These are phyloP conservation scores for Corchorus olitorius DNA, from an alignment of 345 rosid genomes.

Conservation along the genomic window DNA sequence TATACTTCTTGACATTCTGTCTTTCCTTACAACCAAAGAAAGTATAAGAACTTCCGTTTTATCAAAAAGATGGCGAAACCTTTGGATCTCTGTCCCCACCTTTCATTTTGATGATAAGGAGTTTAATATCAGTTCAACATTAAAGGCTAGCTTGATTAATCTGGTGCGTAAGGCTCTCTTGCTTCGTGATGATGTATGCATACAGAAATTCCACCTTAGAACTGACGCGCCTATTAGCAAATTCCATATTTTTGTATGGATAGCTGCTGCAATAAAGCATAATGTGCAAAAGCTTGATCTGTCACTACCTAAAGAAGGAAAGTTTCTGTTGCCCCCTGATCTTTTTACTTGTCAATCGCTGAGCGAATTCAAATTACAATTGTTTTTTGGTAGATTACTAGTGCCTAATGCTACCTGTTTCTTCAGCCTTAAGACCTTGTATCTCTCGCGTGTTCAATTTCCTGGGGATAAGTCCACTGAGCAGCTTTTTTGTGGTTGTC, in stretches of 20 bases:
- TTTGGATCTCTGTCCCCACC: not conserved
- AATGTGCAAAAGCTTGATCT: not conserved
- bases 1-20: not conserved
- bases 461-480: not conserved
- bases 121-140: no score
- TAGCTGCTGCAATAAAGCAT: not conserved
- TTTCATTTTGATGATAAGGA: not conserved
- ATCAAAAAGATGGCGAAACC: not conserved
- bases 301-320: not conserved
- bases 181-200: not conserved
- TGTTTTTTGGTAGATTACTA: not conserved
- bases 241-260: not conserved
- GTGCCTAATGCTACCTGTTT: not conserved
- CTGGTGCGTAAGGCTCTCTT: not conserved
- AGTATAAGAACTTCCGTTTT: not conserved
- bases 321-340: not conserved
- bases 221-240: not conserved
- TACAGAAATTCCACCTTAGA: not conserved
- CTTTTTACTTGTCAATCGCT: not conserved
- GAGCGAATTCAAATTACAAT: not conserved
- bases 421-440: not conserved
- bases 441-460: not conserved
- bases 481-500: slow-evolving; percentile 3
- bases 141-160: not conserved
- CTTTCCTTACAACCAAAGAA: not conserved